Conservation (phyloP, 306 rosid species). For the Citrullus colocynthis region DNA sequence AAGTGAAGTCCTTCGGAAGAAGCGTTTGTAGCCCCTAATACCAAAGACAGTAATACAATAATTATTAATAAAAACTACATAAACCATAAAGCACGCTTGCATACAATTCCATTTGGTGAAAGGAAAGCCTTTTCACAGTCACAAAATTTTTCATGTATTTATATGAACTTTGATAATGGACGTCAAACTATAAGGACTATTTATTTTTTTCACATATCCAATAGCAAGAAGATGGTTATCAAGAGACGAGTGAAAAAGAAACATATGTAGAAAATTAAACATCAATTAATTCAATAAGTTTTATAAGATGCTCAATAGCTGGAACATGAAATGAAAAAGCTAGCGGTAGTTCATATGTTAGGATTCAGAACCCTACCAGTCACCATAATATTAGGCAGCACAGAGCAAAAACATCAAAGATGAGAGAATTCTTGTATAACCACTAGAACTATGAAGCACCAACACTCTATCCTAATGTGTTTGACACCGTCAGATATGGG, state of each 20-base stretch:
- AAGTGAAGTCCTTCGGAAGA: slow-evolving; percentile 72
- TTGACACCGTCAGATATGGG: not conserved
- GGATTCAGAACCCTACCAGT: not conserved
- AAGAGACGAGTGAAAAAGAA: not conserved
- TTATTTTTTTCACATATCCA: not conserved
- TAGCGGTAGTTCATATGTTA: not conserved
- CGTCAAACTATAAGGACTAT: not conserved
- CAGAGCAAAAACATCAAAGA: not conserved
- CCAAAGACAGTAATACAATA: not conserved
- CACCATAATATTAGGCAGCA: not conserved
- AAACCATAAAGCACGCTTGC: not conserved
- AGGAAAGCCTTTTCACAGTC: not conserved
- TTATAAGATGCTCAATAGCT: not conserved
- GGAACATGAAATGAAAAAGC: not conserved
- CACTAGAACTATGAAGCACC: not conserved
- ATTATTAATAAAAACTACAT: not conserved
- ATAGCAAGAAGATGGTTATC: not conserved
- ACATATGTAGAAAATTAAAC: not conserved
- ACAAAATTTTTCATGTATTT: not conserved
- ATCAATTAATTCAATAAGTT: not conserved
- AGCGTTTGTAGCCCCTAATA: slow-evolving; percentile 86
- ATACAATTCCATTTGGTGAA: not conserved
- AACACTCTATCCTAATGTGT: not conserved
- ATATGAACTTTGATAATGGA: not conserved
- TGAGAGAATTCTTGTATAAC: not conserved